A percentile compares a stretch with the other conserved stretches of the same genome.
These are phyloP conservation scores for Dictyostelium firmibasis DNA, from an alignment of 78 protist species.

Conservation along the genomic window DNA sequence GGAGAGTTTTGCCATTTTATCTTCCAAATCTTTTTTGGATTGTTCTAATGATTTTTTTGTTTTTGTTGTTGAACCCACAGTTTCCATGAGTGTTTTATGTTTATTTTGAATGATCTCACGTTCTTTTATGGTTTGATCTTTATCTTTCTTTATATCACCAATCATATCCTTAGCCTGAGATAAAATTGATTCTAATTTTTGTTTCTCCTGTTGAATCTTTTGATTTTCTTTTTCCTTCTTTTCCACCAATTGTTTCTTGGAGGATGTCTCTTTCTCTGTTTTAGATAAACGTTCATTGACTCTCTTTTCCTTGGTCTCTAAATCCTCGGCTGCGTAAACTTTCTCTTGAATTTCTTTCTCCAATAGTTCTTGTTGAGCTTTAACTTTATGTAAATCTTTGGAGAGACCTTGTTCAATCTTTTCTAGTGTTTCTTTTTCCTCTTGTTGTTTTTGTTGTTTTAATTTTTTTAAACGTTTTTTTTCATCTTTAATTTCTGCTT, in stretches of 20 bases:
- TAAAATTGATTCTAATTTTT: conserved; percentile 14
- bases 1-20: neutral
- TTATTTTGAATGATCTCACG: conserved; percentile 6
- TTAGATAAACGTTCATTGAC: neutral
- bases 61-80: neutral
- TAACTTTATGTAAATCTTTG: neutral
- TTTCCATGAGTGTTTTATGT: conserved; percentile 22
- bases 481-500: conserved; percentile 40
- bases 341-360: conserved; percentile 26
- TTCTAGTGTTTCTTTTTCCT: neutral
- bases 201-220: conserved; percentile 20
- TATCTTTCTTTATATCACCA: conserved; percentile 22
- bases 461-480: conserved; percentile 28
- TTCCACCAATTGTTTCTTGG: neutral
- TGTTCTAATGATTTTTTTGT: conserved; percentile 18
- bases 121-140: conserved; percentile 39
- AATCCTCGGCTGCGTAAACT: neutral
- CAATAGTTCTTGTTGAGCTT: neutral
- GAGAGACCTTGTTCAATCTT: neutral
- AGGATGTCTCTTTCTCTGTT: neutral
- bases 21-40: conserved; percentile 34
- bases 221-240: neutral
- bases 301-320: conserved; percentile 25
- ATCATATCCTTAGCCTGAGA: conserved; percentile 8
- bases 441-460: neutral